phyloP scores from a whole-genome alignment of 768 basidiomycete species.

The Gymnopilus junonius region DNA sequence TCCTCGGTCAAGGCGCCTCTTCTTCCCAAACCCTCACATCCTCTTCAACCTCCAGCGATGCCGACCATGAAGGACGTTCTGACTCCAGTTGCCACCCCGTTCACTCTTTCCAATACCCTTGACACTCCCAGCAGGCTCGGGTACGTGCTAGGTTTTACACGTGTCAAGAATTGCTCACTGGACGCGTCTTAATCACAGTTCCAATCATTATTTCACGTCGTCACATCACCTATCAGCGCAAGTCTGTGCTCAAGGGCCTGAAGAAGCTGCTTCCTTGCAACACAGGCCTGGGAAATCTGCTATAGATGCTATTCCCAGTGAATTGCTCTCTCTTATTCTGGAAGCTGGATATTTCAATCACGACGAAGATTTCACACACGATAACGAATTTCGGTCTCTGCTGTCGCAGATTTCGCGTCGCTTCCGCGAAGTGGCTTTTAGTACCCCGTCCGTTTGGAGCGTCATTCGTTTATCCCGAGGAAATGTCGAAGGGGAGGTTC shows the following conservation, averaged over 20 bases:
- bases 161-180: background rate
- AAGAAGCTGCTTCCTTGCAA: background rate
- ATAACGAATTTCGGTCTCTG: constrained; percentile 21
- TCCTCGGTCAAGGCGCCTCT: background rate
- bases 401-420: constrained; percentile 25
- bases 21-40: background rate
- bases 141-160: constrained; percentile 14
- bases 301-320: constrained; percentile 33
- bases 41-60: background rate
- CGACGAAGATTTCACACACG: constrained; percentile 11
- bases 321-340: constrained; percentile 32
- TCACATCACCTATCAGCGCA: constrained; percentile 1
- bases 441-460: constrained; percentile 38
- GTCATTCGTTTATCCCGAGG: constrained; percentile 29
- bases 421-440: constrained; percentile 26
- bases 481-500: constrained; percentile 24
- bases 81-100: constrained; percentile 18
- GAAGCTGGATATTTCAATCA: constrained; percentile 29
- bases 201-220: constrained; percentile 19
- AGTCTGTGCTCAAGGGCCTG: background rate
- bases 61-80: constrained; percentile 15
- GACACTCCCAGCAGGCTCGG: constrained; percentile 18
- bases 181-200: constrained; percentile 5
- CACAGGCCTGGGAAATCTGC: constrained; percentile 5
- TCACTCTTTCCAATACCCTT: constrained; percentile 21